Conservation (phyloP, 1,139 yeast genomes). For the Candida sanyaensis region DNA sequence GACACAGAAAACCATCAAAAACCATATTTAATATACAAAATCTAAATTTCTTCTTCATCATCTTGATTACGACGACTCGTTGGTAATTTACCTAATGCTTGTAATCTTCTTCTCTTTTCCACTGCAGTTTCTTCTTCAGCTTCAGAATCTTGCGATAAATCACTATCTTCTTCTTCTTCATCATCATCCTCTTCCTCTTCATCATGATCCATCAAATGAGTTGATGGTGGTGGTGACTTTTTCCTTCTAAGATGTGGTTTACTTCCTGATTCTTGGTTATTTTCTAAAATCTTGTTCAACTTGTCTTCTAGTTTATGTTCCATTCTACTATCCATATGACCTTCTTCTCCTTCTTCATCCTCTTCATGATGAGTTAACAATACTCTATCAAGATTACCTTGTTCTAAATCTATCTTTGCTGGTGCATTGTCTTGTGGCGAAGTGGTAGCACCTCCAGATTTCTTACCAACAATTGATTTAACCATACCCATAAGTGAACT, state of each 20-base stretch:
- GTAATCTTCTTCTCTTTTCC: conserved; percentile 75
- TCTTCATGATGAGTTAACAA: conserved; percentile 9
- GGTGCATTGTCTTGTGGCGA: conserved; percentile 11
- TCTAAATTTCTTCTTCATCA: conserved; percentile 50
- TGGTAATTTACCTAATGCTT: conserved; percentile 67
- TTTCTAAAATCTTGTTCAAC: conserved; percentile 23
- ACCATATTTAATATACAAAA: background rate
- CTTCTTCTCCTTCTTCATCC: conserved; percentile 15
- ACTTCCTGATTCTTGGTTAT: conserved; percentile 8
- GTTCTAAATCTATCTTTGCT: conserved; percentile 13
- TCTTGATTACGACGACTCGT: conserved; percentile 48
- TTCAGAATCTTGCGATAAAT: background rate
- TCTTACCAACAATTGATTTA: conserved; percentile 53
- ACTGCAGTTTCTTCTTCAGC: conserved; percentile 60
- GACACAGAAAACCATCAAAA: background rate
- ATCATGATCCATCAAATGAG: conserved; percentile 9
- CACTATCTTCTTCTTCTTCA: conserved; percentile 12
- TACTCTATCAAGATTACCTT: conserved; percentile 8
- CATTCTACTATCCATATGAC: conserved; percentile 13
- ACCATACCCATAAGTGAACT: conserved; percentile 45
- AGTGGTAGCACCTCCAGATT: conserved; percentile 18
- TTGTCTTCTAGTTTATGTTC: conserved; percentile 30
- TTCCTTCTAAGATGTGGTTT: conserved; percentile 3
- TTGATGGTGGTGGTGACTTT: conserved; percentile 14
- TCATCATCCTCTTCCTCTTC: too few relatives aligned